Evolutionary conservation across 2,329 filamentous ascomycete species (phyloP), one percentile per base, ranked within the genome.

Genomic region (Cytospora schulzeri): DNA sequence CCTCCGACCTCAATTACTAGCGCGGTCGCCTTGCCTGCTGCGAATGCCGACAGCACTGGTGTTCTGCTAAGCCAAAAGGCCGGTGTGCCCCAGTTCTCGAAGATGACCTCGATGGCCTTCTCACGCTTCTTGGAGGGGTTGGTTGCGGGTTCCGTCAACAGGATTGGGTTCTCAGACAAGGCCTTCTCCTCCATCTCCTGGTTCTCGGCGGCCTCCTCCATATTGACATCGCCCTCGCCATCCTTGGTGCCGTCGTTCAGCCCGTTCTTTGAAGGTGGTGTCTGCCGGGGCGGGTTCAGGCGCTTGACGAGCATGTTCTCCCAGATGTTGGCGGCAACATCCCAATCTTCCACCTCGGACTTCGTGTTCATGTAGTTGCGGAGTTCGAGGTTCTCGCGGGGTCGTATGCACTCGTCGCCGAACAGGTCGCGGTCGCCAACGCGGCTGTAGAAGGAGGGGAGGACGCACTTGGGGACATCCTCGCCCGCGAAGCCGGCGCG

Each of bases 401-500:
- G 91, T 54, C 91, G 87, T 73, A 97, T 89, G 69, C 90, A 88
- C 77, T 97, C 94, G 75, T 99, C 96, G 78, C 95, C 95, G 72
- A 93, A 98, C 65, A 95, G 81, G 63, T 88, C 81, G 71, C 79
- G 55, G 57, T 84, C 81, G 68, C 76, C 83, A 62, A 84, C 72
- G 73, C 83, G 80, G 62, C 91, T 93, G 79, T 99, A 99, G 80
- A 91, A 92, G 53, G 93, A 95, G 31, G 94, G 93, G 65, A 96
- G 85, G 64, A 98, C 88, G 33, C 92, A 93, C 81, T 98, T 98
- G 71, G 95, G 95, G 0, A 93, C 90, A 79, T 99, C 95, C 85
- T 99, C 96, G 74, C 96, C 95, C 15, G 96, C 96, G 74, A 98
- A 99, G 65, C 95, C 95, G 66, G 93, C 95, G 78, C 96, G 93